phyloP scores from a whole-genome alignment of 441 rosid species.

The Hura crepitans region DNA sequence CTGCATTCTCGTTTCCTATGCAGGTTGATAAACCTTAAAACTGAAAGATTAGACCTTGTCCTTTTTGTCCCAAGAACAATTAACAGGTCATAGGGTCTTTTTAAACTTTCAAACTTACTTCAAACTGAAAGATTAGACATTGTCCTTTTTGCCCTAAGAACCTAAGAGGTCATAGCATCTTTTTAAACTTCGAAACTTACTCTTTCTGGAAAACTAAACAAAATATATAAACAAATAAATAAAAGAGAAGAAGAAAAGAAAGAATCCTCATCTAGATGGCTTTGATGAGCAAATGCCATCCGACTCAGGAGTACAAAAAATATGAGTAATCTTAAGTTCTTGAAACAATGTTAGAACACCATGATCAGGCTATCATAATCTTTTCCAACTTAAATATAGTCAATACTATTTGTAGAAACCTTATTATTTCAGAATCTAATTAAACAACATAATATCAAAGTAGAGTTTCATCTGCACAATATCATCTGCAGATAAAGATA shows the following conservation, averaged over 20 bases:
- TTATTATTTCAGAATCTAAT: not conserved
- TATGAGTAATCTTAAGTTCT: not conserved
- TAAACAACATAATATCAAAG: not conserved
- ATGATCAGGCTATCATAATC: not conserved
- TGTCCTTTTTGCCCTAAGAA: not conserved
- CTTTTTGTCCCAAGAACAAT: not conserved
- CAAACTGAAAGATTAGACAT: too few relatives aligned
- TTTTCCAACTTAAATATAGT: not conserved
- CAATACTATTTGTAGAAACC: not conserved
- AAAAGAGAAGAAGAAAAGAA: not conserved
- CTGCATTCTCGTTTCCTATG: not conserved
- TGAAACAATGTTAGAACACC: not conserved
- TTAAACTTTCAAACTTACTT: not conserved
- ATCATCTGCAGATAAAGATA: too few relatives aligned
- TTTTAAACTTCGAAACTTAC: too few relatives aligned
- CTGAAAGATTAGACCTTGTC: too few relatives aligned
- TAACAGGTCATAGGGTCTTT: not conserved
- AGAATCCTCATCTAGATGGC: not conserved
- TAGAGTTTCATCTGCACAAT: not conserved
- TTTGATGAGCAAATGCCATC: not conserved
- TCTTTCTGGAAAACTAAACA: not conserved
- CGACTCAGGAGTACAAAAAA: not conserved
- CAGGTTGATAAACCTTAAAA: not conserved
- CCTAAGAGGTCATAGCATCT: too few relatives aligned
- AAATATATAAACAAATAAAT: not conserved